Percentiles rank a stretch among this genome's conserved stretches.
These are phyloP conservation scores for Colletotrichum tabaci DNA, from an alignment of 2,329 filamentous ascomycete genomes.

Conservation along the genomic window DNA sequence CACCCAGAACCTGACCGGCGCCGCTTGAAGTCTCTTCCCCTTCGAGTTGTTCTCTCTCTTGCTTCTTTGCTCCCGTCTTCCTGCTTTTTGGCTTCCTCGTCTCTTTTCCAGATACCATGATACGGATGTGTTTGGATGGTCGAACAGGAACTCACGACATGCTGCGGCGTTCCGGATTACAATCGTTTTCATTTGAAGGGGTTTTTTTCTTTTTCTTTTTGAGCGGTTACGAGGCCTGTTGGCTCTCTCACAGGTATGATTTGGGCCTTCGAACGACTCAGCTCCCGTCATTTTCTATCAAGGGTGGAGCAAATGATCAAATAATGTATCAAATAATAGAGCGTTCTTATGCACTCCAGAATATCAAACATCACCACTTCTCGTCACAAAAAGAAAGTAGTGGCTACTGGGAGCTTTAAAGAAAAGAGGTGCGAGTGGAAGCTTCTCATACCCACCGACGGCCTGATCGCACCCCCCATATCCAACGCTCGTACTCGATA, in stretches of 20 bases:
- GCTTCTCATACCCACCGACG: too few species aligned
- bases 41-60: background rate
- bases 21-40: conserved; percentile 2
- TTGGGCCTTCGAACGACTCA: background rate
- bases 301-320: background rate
- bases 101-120: conserved; percentile 20
- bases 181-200: background rate
- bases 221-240: background rate
- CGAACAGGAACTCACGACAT: conserved; percentile 7
- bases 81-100: conserved; percentile 8
- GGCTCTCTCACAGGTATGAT: background rate
- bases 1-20: conserved; percentile 32
- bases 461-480: too few species aligned
- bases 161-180: conserved; percentile 15
- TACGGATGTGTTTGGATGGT: background rate
- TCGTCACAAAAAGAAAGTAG: background rate
- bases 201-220: background rate
- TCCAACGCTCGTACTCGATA: too few species aligned
- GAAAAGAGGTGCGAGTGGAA: too few species aligned
- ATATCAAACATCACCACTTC: background rate
- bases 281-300: conserved; percentile 15
- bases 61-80: background rate
- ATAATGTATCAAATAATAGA: background rate
- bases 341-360: too few species aligned
- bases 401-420: too few species aligned